Evolutionary conservation across 129 eudicot species (phyloP).

Genomic region (Dittrichia graveolens): DNA sequence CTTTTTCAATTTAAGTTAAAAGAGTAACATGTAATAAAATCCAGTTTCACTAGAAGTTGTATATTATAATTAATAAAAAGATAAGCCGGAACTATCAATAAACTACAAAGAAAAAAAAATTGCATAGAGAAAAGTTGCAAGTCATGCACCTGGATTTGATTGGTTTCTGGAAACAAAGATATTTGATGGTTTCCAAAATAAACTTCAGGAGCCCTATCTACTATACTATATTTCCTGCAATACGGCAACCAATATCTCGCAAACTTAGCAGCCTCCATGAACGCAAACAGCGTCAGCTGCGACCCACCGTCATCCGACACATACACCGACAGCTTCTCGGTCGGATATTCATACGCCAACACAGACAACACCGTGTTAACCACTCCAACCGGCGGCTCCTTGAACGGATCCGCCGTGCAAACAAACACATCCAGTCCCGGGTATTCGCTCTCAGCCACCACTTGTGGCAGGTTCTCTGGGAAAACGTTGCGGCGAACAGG

Average conservation of each 20-base stretch:
- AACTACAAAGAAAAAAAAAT: too few relatives aligned
- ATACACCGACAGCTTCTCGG: conserved; percentile 80
- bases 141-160: conserved; percentile 55
- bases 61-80: too few relatives aligned
- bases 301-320: conserved; percentile 96
- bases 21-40: too few relatives aligned
- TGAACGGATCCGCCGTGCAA: conserved; percentile 86
- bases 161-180: conserved; percentile 24
- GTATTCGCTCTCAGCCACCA: conserved; percentile 30
- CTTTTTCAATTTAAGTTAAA: too few relatives aligned
- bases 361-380: conserved; percentile 91
- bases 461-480: conserved; percentile 52
- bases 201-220: conserved; percentile 61
- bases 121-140: too few relatives aligned
- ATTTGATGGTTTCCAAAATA: conserved; percentile 40
- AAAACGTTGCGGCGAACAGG: conserved; percentile 53
- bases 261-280: conserved; percentile 85
- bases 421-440: conserved; percentile 71
- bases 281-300: conserved; percentile 69
- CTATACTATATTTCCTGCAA: conserved; percentile 53
- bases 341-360: conserved; percentile 83
- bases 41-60: too few relatives aligned
- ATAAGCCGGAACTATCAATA: too few relatives aligned
- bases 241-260: conserved; percentile 73
- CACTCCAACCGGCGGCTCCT: conserved; percentile 72